phyloP scores from a whole-genome alignment of 768 basidiomycete species.

The Tulasnella sp. region DNA sequence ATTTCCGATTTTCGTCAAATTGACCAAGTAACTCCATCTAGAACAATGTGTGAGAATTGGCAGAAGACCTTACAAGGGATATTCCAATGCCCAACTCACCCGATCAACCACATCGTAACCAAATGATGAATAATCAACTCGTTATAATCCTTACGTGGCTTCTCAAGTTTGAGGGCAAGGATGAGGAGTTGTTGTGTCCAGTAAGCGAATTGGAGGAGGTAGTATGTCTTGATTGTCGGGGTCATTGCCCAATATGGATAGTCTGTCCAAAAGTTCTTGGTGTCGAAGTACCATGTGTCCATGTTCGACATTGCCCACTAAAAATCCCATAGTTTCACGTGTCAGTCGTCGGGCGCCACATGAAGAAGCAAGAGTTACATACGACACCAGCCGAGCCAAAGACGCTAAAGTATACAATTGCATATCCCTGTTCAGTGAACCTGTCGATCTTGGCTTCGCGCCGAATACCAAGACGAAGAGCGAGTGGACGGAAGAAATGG shows the following conservation, averaged over 20 bases:
- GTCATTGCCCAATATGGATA: constrained; percentile 88
- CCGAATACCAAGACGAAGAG: constrained; percentile 55
- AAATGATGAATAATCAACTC: constrained; percentile 86
- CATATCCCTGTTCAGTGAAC: constrained; percentile 88
- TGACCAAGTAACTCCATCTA: constrained; percentile 75
- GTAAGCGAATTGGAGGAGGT: constrained; percentile 84
- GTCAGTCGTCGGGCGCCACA: not conserved
- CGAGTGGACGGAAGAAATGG: constrained; percentile 53
- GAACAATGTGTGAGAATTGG: not conserved
- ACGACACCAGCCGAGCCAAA: constrained; percentile 71
- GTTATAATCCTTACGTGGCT: constrained; percentile 80
- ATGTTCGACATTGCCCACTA: constrained; percentile 60
- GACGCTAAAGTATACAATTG: constrained; percentile 60
- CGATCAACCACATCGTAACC: constrained; percentile 88
- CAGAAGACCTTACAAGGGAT: not conserved
- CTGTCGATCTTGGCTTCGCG: constrained; percentile 55
- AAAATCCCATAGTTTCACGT: not conserved
- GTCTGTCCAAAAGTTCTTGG: constrained; percentile 30
- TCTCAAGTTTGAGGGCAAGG: constrained; percentile 73
- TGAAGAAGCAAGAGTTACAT: constrained; percentile 23
- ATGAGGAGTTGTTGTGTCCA: constrained; percentile 92
- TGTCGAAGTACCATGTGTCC: constrained; percentile 51
- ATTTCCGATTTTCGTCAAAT: constrained; percentile 77
- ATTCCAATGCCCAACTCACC: constrained; percentile 35
- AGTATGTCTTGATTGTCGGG: constrained; percentile 76